phyloP scores from a whole-genome alignment of 495 filamentous ascomycete genomes.

The Sabuloglossum arenarium region DNA sequence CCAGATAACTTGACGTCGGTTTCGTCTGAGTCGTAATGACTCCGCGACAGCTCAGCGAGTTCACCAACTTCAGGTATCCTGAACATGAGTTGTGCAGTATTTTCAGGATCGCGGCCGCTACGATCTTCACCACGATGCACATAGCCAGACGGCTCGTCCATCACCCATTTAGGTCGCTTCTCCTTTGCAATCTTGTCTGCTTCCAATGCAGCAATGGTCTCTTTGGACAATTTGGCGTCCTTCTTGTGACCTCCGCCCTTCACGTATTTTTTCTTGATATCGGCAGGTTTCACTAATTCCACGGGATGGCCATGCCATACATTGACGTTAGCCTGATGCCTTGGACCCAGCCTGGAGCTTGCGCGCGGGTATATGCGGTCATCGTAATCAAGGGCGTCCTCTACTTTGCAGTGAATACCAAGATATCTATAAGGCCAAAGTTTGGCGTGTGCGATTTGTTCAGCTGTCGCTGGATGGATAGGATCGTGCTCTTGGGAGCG shows the following conservation, averaged over 20 bases:
- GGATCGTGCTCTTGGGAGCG: conserved; percentile 27
- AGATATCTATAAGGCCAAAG: conserved; percentile 95
- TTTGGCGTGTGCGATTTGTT: conserved; percentile 77
- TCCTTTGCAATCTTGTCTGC: conserved; percentile 57
- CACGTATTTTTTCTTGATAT: conserved; percentile 58
- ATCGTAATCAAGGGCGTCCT: conserved; percentile 93
- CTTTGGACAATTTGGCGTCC: conserved; percentile 53
- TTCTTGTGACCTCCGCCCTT: conserved; percentile 39
- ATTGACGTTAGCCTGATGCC: conserved; percentile 73
- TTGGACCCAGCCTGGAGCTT: conserved; percentile 75
- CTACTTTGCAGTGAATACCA: conserved; percentile 85
- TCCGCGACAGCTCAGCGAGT: conserved; percentile 6
- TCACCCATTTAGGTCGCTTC: conserved; percentile 73
- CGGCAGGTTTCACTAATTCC: conserved; percentile 69
- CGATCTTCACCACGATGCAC: conserved; percentile 64
- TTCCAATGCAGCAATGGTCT: conserved; percentile 56
- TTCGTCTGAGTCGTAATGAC: background rate
- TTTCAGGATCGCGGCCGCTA: conserved; percentile 28
- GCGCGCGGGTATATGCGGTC: conserved; percentile 95
- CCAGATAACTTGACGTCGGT: background rate
- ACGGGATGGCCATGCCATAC: conserved; percentile 72
- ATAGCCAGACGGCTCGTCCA: conserved; percentile 80
- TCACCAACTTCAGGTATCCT: conserved; percentile 26
- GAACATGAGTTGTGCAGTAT: conserved; percentile 38
- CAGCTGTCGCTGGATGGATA: conserved; percentile 54